Evolutionary conservation across 2,329 filamentous ascomycete genomes (phyloP).

Genomic region (Pestalotiopsis sp.): DNA sequence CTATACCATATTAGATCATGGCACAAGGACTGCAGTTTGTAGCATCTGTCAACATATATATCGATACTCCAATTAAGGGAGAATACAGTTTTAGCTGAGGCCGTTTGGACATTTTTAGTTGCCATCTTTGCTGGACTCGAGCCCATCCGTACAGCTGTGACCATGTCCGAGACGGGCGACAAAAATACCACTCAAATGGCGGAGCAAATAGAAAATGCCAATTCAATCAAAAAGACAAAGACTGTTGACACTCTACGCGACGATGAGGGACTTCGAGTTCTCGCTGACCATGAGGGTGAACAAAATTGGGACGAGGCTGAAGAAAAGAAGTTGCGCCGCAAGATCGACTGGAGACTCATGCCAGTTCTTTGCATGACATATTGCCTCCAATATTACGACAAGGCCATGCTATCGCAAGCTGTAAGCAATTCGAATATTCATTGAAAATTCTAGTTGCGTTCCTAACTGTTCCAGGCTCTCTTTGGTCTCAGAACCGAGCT

Average conservation of each 20-base stretch:
- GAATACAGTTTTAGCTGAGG: neutral
- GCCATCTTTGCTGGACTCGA: neutral
- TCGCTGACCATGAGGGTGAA: constrained; percentile 43
- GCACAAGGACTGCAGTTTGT: too few relatives aligned
- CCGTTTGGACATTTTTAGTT: neutral
- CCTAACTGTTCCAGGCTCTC: constrained; percentile 31
- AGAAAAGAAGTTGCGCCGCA: constrained; percentile 42
- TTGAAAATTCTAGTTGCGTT: neutral
- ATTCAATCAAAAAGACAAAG: constrained; percentile 13
- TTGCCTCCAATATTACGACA: constrained; percentile 50
- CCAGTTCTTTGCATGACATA: constrained; percentile 49
- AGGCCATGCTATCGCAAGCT: constrained; percentile 57
- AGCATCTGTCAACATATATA: too few relatives aligned
- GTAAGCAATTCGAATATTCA: constrained; percentile 29
- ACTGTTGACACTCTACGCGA: constrained; percentile 36
- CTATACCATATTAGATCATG: too few relatives aligned
- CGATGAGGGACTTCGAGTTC: constrained; percentile 42
- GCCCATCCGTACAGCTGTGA: neutral
- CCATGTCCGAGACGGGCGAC: neutral
- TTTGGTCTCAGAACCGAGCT: constrained; percentile 45
- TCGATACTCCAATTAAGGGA: neutral
- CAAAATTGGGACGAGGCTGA: constrained; percentile 28
- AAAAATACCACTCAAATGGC: neutral
- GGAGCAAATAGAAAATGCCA: neutral
- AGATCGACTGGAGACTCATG: constrained; percentile 45